Evolutionary conservation across 352 stramenopile genomes (phyloP), one percentile per base, ranked within the genome.

Genomic region (Phytophthora cajani): DNA sequence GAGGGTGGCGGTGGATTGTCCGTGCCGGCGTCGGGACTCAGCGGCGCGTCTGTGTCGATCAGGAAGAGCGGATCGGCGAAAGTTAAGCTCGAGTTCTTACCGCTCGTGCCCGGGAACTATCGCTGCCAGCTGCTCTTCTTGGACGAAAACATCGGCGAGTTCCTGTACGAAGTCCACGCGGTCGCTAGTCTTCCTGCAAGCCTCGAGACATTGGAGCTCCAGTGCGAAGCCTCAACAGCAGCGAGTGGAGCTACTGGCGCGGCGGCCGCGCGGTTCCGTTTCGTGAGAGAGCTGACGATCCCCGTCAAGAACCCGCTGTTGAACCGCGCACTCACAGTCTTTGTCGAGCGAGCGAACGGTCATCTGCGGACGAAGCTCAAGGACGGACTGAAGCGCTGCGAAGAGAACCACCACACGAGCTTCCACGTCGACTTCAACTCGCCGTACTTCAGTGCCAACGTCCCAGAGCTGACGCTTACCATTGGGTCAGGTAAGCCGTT

Each of bases 111-210:
- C 10, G 96, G 96, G 0, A 84, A 81, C 32, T 98, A 97, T 81
- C 87, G 84, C 23, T 98, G 90, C 56, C 89, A 97, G 58, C 51
- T 99, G 6, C 73, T 98, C 0, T 95, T 99, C 19, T 44, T 98
- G 19, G 92, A 99, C 54, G 88, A 98, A 40, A 91, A 92, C 17
- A 81, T 97, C 3, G 96, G 95, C n/a, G 94, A 99, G 63, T 98
- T 98, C 59, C 81, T 97, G 55, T 97, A 98, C 62, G 92, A 98
- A 63, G 74, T 99, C 3, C 78, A 93, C 21, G 94, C 80, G 0
- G 81, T 87, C 1, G 91, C 94, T 5, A 87, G 86, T 27, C 75
- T 98, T 4, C 95, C 95, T 3, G 47, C 72, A 2, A 85, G 71
- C 54, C 70, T 92, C 6, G 92, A 97, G 55, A 90, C 77, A 6